These are phyloP conservation scores for Populus hybrid DNA, from an alignment of 441 rosid species.

Conservation along the genomic window DNA sequence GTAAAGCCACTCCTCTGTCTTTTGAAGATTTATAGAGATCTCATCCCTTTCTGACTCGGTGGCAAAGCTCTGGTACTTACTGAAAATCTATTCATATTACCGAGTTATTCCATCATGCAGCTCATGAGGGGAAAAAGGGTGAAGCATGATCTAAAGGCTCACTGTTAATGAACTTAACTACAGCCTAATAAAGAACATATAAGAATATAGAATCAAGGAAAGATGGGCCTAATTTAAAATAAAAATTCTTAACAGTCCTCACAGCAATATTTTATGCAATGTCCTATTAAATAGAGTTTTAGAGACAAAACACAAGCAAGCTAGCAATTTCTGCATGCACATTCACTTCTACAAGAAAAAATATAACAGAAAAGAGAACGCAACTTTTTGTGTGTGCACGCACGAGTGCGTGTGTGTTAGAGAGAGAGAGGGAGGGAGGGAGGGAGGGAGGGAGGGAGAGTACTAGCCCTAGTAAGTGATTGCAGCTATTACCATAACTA, in stretches of 20 bases:
- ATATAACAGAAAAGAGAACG: no score
- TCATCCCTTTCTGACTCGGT: constrained; percentile 54
- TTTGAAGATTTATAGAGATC: constrained; percentile 52
- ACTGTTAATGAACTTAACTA: background rate
- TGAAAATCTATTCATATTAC: constrained; percentile 42
- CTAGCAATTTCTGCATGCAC: background rate
- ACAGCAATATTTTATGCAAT: background rate
- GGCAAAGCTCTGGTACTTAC: constrained; percentile 58
- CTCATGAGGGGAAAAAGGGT: background rate
- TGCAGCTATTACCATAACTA: background rate
- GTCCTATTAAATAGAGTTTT: background rate
- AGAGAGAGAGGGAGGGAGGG: no score
- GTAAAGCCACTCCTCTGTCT: constrained; percentile 72
- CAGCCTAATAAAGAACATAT: background rate
- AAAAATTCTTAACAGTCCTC: background rate
- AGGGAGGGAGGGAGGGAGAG: no score
- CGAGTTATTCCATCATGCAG: background rate
- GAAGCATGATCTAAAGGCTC: background rate
- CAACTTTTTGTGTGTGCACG: no score
- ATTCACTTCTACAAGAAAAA: no score
- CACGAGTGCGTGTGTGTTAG: no score
- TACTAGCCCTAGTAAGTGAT: no score
- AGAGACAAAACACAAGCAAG: background rate
- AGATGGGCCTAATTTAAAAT: background rate
- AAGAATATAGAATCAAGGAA: background rate